phyloP scores from a whole-genome alignment of 805 yeast species.

The Millerozyma acaciae region DNA sequence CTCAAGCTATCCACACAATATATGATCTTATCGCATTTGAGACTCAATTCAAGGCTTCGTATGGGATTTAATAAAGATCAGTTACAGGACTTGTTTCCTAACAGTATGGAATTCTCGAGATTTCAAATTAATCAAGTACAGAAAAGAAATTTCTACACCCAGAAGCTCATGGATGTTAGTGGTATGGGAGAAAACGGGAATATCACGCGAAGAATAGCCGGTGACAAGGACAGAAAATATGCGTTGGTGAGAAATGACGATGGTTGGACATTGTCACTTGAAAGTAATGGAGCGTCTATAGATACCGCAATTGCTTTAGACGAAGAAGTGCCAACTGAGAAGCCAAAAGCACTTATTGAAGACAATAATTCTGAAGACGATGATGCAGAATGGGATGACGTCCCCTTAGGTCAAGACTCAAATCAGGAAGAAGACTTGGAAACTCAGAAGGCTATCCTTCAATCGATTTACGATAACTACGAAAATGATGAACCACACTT shows the following conservation, averaged over 20 bases:
- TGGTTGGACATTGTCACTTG: conserved; percentile 78
- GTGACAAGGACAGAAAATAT: conserved; percentile 77
- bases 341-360: no score
- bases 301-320: conserved; percentile 7
- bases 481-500: conserved; percentile 9
- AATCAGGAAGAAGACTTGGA: conserved; percentile 27
- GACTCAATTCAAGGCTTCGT: conserved; percentile 82
- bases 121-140: conserved; percentile 93
- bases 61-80: conserved; percentile 96
- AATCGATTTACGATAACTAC: conserved; percentile 33
- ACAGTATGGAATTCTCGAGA: conserved; percentile 83
- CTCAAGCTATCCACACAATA: conserved; percentile 87
- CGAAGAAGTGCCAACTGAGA: conserved; percentile 5
- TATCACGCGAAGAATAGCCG: conserved; percentile 63
- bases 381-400: conserved; percentile 72
- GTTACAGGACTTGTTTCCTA: conserved; percentile 73
- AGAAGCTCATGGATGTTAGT: conserved; percentile 73
- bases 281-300: conserved; percentile 29
- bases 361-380: conserved; percentile 18
- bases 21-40: conserved; percentile 75
- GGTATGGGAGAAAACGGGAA: conserved; percentile 66
- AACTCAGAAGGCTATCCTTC: conserved; percentile 27
- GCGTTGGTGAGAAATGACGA: conserved; percentile 69
- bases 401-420: conserved; percentile 34
- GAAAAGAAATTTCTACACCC: conserved; percentile 87